Evolutionary conservation across 345 rosid genomes (phyloP).

Genomic region (Eutrema heterophyllum): DNA sequence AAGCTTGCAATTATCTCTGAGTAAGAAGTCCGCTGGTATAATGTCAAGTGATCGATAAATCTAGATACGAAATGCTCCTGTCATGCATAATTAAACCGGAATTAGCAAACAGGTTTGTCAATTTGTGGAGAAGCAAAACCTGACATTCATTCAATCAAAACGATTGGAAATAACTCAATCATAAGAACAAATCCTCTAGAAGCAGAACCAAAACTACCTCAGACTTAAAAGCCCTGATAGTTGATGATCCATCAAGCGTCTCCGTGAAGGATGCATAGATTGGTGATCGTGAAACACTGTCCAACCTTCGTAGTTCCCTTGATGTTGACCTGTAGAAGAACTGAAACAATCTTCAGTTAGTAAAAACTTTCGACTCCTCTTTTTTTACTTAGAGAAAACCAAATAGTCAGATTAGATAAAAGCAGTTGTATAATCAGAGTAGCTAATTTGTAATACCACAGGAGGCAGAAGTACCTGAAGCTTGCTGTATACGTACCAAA

Average conservation of each 20-base stretch:
- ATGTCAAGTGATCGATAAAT: slow-evolving; percentile 52
- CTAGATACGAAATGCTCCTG: slow-evolving; percentile 63
- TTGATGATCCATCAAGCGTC: slow-evolving; percentile 87
- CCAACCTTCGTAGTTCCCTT: slow-evolving; percentile 87
- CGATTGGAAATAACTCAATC: background rate
- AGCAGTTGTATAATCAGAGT: background rate
- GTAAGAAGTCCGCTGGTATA: slow-evolving; percentile 80
- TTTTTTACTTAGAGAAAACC: background rate
- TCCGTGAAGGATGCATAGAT: slow-evolving; percentile 86
- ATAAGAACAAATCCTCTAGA: background rate
- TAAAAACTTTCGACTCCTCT: background rate
- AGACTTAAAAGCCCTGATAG: slow-evolving; percentile 80
- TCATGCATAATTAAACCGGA: background rate
- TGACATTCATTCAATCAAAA: background rate
- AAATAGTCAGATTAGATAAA: background rate
- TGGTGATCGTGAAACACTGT: slow-evolving; percentile 92
- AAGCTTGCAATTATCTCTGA: slow-evolving; percentile 77
- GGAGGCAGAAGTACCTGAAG: slow-evolving; percentile 60
- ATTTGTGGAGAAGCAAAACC: background rate
- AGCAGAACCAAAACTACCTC: slow-evolving; percentile 46
- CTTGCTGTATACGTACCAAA: slow-evolving; percentile 84
- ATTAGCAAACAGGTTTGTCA: background rate
- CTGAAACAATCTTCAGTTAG: slow-evolving; percentile 46
- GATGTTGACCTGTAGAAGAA: slow-evolving; percentile 94
- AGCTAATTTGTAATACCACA: background rate